Percentiles rank a stretch among this genome's conserved stretches.
Evolutionary conservation across 2,329 filamentous ascomycete genomes (phyloP).

Genomic region (Aspergillus sojae): DNA sequence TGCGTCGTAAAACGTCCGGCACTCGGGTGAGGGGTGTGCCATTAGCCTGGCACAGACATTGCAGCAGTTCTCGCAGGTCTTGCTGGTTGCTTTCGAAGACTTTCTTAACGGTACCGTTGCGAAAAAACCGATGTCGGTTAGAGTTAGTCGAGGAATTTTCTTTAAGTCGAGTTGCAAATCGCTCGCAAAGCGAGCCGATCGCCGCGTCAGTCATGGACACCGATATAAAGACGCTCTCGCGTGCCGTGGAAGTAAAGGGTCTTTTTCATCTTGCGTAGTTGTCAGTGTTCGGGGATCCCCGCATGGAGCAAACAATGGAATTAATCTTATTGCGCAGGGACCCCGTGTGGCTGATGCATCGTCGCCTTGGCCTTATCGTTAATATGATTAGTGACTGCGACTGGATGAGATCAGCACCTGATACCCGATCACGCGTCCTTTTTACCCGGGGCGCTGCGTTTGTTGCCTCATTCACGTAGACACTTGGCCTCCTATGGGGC

Average conservation of each 20-base stretch:
- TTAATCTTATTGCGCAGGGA: not conserved
- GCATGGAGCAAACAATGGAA: not conserved
- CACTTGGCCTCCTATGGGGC: not conserved
- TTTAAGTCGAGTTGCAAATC: conserved; percentile 6
- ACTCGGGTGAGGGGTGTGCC: not conserved
- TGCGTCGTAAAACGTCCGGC: not conserved
- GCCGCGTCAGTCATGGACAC: not conserved
- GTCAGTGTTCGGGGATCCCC: not conserved
- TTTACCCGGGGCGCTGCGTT: not conserved
- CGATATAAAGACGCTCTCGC: not conserved
- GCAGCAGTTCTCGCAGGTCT: conserved; percentile 11
- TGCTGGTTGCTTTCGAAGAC: conserved; percentile 17
- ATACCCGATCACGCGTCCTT: not conserved
- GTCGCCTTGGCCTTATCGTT: not conserved
- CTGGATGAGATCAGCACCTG: not conserved
- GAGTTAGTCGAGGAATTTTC: conserved; percentile 13
- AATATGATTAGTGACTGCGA: not conserved
- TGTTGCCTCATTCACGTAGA: not conserved
- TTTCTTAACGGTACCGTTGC: conserved; percentile 19
- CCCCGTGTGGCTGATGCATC: not conserved
- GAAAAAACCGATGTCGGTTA: conserved; percentile 19
- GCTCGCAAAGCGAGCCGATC: conserved; percentile 15
- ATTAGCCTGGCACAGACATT: not conserved
- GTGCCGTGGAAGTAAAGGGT: not conserved
- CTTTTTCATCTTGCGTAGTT: not conserved